A percentile compares a stretch with the other conserved stretches of the same genome.
Evolutionary conservation across 257 asterid species (phyloP).

Genomic region (Lithospermum erythrorhizon): DNA sequence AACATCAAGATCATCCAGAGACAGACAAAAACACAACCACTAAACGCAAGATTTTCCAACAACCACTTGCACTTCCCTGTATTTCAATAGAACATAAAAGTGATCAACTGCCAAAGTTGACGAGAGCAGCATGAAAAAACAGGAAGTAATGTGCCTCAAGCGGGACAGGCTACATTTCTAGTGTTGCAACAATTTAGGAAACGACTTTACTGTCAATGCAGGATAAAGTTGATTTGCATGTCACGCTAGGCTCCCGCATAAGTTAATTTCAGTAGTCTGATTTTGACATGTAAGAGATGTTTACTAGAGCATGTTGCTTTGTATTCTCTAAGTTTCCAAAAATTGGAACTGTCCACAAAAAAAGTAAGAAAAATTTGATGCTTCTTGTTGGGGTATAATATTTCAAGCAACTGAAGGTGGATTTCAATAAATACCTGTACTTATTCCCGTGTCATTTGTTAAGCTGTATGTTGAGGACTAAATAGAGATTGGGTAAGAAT

Average conservation of each 20-base stretch:
- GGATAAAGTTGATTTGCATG: background rate
- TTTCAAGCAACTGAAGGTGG: too few species aligned
- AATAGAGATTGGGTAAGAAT: slow-evolving; percentile 28
- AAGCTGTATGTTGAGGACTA: slow-evolving; percentile 31
- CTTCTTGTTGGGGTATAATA: too few species aligned
- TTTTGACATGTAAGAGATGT: too few species aligned
- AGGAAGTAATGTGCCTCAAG: too few species aligned
- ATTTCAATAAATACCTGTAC: slow-evolving; percentile 35
- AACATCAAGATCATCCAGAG: background rate
- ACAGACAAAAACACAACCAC: background rate
- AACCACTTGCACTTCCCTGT: slow-evolving; percentile 19
- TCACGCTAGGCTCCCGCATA: too few species aligned
- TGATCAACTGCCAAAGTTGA: slow-evolving; percentile 3
- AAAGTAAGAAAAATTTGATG: too few species aligned
- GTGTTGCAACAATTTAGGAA: slow-evolving; percentile 3
- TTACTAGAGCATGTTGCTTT: too few species aligned
- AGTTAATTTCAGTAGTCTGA: too few species aligned
- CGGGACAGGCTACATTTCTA: background rate
- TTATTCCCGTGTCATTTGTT: slow-evolving; percentile 25
- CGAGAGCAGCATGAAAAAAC: slow-evolving; percentile 12
- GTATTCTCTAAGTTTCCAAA: too few species aligned
- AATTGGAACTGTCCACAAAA: too few species aligned
- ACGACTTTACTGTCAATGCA: background rate
- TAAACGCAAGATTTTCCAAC: background rate
- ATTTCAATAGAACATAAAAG: slow-evolving; percentile 15